Evolutionary conservation across 768 basidiomycete species (phyloP).

Genomic region (Amanita phalloides): DNA sequence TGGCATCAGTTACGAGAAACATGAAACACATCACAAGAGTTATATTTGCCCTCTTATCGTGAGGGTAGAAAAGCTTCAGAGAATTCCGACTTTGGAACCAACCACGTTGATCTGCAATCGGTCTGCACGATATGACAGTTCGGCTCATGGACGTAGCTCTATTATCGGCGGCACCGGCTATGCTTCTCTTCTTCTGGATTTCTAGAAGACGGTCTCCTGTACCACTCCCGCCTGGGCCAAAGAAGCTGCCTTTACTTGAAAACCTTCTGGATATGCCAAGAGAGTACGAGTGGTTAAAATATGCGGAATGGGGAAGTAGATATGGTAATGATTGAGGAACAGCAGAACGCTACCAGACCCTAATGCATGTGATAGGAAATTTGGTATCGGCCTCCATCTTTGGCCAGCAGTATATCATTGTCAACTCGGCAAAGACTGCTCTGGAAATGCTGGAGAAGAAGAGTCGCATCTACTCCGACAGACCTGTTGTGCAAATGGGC

Average conservation of each 20-base stretch:
- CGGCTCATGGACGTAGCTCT: neutral
- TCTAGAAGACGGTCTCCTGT: slow-evolving; percentile 10
- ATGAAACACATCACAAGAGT: neutral
- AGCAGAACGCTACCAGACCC: no score
- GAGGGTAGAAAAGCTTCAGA: no score
- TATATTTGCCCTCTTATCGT: neutral
- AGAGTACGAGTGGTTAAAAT: slow-evolving; percentile 30
- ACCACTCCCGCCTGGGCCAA: slow-evolving; percentile 31
- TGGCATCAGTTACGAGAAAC: no score
- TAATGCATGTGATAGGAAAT: neutral
- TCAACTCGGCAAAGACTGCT: slow-evolving; percentile 30
- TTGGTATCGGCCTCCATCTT: neutral
- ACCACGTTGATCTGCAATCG: neutral
- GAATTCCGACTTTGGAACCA: no score
- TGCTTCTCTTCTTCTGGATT: neutral
- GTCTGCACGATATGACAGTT: neutral
- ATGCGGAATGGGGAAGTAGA: slow-evolving; percentile 28
- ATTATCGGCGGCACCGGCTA: neutral
- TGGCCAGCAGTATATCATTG: slow-evolving; percentile 21
- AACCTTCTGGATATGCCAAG: slow-evolving; percentile 36
- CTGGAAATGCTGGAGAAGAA: slow-evolving; percentile 44
- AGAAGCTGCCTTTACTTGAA: slow-evolving; percentile 29
- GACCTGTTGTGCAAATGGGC: slow-evolving; percentile 32
- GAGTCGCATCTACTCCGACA: slow-evolving; percentile 45
- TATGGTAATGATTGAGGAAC: slow-evolving; percentile 17